Evolutionary conservation across 1,284 basidiomycete genomes (phyloP).

Genomic region (Fomitopsis palustris): DNA sequence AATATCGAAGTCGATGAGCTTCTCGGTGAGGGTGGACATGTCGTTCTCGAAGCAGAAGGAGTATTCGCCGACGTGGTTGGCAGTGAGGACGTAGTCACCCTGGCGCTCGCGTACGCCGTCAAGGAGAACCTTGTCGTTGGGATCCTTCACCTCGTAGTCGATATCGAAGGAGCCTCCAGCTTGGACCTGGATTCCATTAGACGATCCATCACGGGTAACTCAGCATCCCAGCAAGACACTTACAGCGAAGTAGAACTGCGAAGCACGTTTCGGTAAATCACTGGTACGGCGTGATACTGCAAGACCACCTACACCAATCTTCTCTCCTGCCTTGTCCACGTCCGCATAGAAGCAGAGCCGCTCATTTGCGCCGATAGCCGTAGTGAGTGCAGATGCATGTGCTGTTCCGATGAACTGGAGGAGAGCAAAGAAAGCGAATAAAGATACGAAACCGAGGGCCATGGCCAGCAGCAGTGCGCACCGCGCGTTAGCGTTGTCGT

Average conservation of each 20-base stretch:
- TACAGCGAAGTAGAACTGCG: conserved; percentile 59
- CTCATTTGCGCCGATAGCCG: conserved; percentile 82
- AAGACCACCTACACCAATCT: conserved; percentile 69
- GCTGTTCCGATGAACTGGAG: conserved; percentile 17
- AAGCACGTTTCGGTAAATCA: neutral
- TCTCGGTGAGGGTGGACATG: conserved; percentile 86
- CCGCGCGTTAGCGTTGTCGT: neutral
- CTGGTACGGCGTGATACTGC: neutral
- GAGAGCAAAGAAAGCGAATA: conserved; percentile 19
- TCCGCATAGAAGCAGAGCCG: conserved; percentile 94
- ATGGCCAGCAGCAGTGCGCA: conserved; percentile 21
- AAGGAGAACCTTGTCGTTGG: conserved; percentile 81
- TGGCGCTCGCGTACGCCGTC: conserved; percentile 88
- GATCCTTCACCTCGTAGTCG: conserved; percentile 91
- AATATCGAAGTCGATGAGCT: conserved; percentile 95
- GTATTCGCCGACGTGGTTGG: conserved; percentile 93
- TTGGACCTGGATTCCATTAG: conserved; percentile 64
- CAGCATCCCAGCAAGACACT: conserved; percentile 21
- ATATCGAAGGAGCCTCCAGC: conserved; percentile 97
- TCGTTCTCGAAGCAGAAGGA: conserved; percentile 99
- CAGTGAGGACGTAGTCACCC: conserved; percentile 96
- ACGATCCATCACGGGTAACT: conserved; percentile 16
- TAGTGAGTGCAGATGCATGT: conserved; percentile 78
- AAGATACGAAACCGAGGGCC: conserved; percentile 16
- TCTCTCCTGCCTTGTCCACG: conserved; percentile 92